Percentiles rank a stretch among this genome's conserved stretches.
Evolutionary conservation across 2,329 filamentous ascomycete species (phyloP).

Genomic region (Penicillium vulpinum): DNA sequence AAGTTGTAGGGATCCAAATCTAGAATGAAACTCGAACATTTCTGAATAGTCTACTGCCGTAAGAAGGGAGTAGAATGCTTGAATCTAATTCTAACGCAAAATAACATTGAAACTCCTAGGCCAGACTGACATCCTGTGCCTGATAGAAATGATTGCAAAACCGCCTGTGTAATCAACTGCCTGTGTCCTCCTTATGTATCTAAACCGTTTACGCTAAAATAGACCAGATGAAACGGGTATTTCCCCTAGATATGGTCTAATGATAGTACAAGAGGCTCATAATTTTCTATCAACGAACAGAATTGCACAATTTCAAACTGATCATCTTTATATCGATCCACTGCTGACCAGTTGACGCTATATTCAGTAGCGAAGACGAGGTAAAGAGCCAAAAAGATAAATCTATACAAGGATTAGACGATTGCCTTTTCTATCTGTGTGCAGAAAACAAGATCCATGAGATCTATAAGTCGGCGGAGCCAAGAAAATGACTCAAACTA

Average conservation of each 20-base stretch:
- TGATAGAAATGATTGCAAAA: not conserved
- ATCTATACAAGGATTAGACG: not conserved
- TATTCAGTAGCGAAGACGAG: not conserved
- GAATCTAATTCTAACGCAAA: not conserved
- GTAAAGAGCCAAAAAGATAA: not conserved
- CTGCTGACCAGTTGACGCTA: not conserved
- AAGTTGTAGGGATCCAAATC: not conserved
- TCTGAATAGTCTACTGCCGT: not conserved
- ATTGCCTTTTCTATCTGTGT: not conserved
- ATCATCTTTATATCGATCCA: not conserved
- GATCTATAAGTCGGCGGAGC: too few species aligned
- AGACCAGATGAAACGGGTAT: not conserved
- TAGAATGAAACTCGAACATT: not conserved
- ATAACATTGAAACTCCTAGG: not conserved
- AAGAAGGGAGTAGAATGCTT: not conserved
- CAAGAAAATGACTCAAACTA: too few species aligned
- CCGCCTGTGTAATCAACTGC: not conserved
- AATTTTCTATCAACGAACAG: too few species aligned
- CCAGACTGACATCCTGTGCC: not conserved
- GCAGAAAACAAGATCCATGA: not conserved
- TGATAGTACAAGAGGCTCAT: not conserved
- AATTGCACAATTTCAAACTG: not conserved
- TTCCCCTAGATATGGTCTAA: not conserved
- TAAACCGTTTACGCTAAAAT: not conserved
- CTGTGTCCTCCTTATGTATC: not conserved